Evolutionary conservation across 441 rosid species (phyloP).

Genomic region (California macrophylla): DNA sequence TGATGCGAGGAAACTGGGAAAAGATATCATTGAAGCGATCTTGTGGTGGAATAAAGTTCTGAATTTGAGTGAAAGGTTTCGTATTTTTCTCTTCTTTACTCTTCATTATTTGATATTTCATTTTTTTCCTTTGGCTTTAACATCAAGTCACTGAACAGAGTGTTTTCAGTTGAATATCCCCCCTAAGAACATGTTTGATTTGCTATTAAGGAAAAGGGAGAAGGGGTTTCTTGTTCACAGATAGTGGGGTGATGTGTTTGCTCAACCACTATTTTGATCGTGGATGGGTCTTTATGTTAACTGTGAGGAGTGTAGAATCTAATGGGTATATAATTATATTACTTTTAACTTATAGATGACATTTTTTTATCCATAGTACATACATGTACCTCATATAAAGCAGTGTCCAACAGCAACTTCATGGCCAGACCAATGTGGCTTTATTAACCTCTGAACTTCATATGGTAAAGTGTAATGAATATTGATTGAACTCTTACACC

Average conservation of each 20-base stretch:
- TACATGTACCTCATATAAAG: neutral
- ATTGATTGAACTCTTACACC: neutral
- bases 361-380: neutral
- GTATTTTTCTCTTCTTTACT: neutral
- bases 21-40: constrained; percentile 24
- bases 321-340: neutral
- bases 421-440: neutral
- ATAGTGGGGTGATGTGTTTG: neutral
- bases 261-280: neutral
- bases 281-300: neutral
- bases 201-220: neutral
- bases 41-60: constrained; percentile 38
- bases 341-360: neutral
- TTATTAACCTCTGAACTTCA: neutral
- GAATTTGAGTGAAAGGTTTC: constrained; percentile 30
- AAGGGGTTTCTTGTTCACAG: neutral
- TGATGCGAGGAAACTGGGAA: constrained; percentile 25
- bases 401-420: neutral
- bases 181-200: neutral
- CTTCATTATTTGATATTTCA: neutral
- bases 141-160: neutral
- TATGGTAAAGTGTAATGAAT: neutral
- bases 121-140: neutral
- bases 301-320: neutral
- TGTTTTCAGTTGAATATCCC: neutral